Conservation (phyloP, 2,329 filamentous ascomycete genomes). For the Colletotrichum siamense region DNA sequence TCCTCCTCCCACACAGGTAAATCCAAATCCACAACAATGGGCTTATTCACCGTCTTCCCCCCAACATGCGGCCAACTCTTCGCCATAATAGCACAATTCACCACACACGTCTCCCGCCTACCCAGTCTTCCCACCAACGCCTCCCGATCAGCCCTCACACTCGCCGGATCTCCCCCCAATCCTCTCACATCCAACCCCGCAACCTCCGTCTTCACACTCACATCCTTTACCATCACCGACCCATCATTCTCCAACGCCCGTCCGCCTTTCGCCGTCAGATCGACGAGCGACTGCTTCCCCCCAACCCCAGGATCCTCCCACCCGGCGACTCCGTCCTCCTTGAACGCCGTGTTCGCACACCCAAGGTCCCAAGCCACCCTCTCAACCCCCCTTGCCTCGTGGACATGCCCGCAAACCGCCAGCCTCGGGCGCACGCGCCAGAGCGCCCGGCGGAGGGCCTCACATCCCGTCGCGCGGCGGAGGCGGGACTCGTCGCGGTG, state of each 20-base stretch:
- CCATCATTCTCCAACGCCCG: slow-evolving; percentile 53
- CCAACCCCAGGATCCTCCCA: slow-evolving; percentile 67
- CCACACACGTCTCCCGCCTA: slow-evolving; percentile 74
- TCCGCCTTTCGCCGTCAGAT: slow-evolving; percentile 57
- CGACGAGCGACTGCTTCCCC: slow-evolving; percentile 67
- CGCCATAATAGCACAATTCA: slow-evolving; percentile 80
- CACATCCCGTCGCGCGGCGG: slow-evolving; percentile 60
- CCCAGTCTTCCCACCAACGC: slow-evolving; percentile 47
- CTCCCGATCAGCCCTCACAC: slow-evolving; percentile 43
- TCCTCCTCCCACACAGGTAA: slow-evolving; percentile 60
- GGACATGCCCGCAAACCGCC: slow-evolving; percentile 75
- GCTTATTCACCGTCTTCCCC: slow-evolving; percentile 74
- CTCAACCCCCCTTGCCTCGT: slow-evolving; percentile 69
- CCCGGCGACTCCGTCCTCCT: slow-evolving; percentile 44
- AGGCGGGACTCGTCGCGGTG: slow-evolving; percentile 59
- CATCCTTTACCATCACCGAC: no score
- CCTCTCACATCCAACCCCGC: slow-evolving; percentile 36
- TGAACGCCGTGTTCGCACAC: slow-evolving; percentile 42
- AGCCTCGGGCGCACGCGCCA: slow-evolving; percentile 68
- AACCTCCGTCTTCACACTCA: slow-evolving; percentile 5
- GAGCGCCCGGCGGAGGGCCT: slow-evolving; percentile 60
- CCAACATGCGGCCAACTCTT: slow-evolving; percentile 67
- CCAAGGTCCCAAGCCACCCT: slow-evolving; percentile 65
- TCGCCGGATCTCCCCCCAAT: slow-evolving; percentile 46
- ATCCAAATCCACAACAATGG: slow-evolving; percentile 84